phyloP scores from a whole-genome alignment of 148 eudicot genomes.

The Vaccinium darrowii region DNA sequence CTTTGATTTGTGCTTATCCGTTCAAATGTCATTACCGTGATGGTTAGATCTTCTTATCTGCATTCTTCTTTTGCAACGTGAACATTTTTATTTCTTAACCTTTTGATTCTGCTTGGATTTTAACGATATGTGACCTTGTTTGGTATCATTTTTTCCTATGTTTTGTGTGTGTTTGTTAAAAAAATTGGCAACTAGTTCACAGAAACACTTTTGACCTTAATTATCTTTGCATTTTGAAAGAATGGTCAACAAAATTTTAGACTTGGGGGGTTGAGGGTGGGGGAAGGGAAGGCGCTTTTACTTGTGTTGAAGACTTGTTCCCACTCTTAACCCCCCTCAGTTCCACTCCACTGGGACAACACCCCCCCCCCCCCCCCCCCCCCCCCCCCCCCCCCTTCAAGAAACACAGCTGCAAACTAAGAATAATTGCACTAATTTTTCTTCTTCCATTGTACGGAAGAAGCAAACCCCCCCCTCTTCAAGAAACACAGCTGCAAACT shows the following conservation, averaged over 20 bases:
- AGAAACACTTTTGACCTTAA: neutral
- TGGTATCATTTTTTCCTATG: neutral
- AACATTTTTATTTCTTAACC: neutral
- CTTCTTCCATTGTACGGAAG: neutral
- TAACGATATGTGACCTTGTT: neutral
- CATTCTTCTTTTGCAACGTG: neutral
- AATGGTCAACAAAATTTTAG: neutral
- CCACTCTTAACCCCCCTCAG: too few relatives aligned
- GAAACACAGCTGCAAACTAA: neutral
- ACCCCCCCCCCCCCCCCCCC: too few relatives aligned
- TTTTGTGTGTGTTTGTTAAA: neutral
- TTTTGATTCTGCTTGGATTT: constrained; percentile 5
- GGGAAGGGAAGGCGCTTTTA: neutral
- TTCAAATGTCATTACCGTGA: neutral
- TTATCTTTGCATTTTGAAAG: neutral
- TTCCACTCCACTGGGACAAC: too few relatives aligned
- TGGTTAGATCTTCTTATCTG: neutral
- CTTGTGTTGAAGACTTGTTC: neutral
- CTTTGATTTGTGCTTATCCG: neutral
- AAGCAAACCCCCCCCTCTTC: too few relatives aligned
- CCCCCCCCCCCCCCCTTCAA: too few relatives aligned
- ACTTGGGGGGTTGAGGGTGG: neutral
- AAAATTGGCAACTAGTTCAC: neutral
- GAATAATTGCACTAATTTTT: neutral
- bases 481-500: too few relatives aligned